Evolutionary conservation across 129 eudicot species (phyloP).

Genomic region (Arctium minus): DNA sequence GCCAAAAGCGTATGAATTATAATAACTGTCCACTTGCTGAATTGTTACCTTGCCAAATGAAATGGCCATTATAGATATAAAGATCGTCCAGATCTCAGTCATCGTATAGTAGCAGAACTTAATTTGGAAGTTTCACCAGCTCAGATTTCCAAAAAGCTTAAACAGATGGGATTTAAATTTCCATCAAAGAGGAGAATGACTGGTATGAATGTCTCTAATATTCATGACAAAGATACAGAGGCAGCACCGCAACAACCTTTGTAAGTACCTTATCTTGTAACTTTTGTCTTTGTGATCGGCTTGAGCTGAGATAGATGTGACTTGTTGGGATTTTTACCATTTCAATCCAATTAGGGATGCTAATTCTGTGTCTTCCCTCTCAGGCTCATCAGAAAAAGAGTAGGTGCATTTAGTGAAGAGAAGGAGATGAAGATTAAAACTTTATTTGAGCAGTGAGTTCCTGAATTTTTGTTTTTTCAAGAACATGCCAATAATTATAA

Average conservation of each 20-base stretch:
- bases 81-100: slow-evolving; percentile 50
- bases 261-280: slow-evolving; percentile 45
- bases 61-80: slow-evolving; percentile 51
- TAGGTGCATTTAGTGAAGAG: slow-evolving; percentile 62
- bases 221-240: slow-evolving; percentile 15
- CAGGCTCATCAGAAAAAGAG: slow-evolving; percentile 80
- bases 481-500: not conserved
- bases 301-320: not conserved
- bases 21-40: slow-evolving; percentile 12
- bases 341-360: slow-evolving; percentile 1
- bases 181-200: slow-evolving; percentile 44
- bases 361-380: not conserved
- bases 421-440: slow-evolving; percentile 68
- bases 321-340: no score
- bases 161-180: slow-evolving; percentile 55
- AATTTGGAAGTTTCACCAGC: slow-evolving; percentile 49
- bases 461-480: slow-evolving; percentile 11
- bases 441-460: slow-evolving; percentile 89
- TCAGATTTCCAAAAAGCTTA: slow-evolving; percentile 61
- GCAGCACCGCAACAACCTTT: slow-evolving; percentile 38
- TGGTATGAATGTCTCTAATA: slow-evolving; percentile 16
- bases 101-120: slow-evolving; percentile 63
- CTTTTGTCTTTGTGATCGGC: not conserved
- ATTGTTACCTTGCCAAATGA: slow-evolving; percentile 5
- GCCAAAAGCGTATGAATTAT: not conserved